Percentiles rank a stretch among this genome's conserved stretches.
phyloP scores from a whole-genome alignment of 164 flowering plant genomes.

The Liriodendron chinense region DNA sequence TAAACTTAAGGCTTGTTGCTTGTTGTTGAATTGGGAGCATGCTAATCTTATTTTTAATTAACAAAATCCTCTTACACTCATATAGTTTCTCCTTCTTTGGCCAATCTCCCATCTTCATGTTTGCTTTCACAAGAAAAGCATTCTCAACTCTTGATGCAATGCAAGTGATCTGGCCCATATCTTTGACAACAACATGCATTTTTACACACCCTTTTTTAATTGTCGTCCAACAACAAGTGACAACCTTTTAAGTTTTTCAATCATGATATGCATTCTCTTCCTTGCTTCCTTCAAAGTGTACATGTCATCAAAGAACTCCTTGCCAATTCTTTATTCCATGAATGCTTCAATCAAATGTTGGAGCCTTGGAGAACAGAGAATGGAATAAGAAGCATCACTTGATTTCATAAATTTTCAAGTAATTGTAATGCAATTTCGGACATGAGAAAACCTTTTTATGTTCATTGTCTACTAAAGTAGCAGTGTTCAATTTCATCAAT shows the following conservation, averaged over 20 bases:
- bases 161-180: slow-evolving; percentile 13
- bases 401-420: slow-evolving; percentile 14
- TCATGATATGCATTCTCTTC: background rate
- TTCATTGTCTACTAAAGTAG: slow-evolving; percentile 4
- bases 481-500: background rate
- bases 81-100: slow-evolving; percentile 8
- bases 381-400: slow-evolving; percentile 18
- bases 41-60: slow-evolving; percentile 1
- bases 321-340: slow-evolving; percentile 8
- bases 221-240: slow-evolving; percentile 16
- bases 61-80: background rate
- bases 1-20: slow-evolving; percentile 12
- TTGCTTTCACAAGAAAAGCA: slow-evolving; percentile 3
- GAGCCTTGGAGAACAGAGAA: slow-evolving; percentile 16
- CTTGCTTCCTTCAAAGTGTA: slow-evolving; percentile 14
- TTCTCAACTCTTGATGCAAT: slow-evolving; percentile 8
- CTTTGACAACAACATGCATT: slow-evolving; percentile 21
- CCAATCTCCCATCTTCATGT: slow-evolving; percentile 2
- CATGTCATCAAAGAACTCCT: slow-evolving; percentile 4
- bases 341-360: slow-evolving; percentile 1
- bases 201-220: background rate
- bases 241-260: slow-evolving; percentile 12
- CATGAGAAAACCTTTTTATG: slow-evolving; percentile 15
- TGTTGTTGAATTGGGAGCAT: slow-evolving; percentile 18
- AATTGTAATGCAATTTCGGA: slow-evolving; percentile 17